Base-by-base conservation (phyloP, 805 yeast genomes). In the Yamadazyma ubonensis region DNA sequence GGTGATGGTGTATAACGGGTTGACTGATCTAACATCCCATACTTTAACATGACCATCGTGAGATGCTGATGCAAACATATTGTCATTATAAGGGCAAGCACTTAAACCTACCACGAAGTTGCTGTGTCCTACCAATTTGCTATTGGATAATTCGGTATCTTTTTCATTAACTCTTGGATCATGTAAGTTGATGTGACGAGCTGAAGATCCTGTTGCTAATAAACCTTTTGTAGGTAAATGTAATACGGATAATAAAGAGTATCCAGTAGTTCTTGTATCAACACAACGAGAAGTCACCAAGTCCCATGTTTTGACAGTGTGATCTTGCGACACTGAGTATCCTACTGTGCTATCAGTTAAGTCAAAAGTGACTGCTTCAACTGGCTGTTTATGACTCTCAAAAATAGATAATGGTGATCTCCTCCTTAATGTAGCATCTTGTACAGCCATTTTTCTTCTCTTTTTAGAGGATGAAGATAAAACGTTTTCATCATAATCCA, bases 241-340 rank as follows among this genome's bases (percentile, higher is more conserved):
- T 21, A 81, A 70, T 20, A 90, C 63, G 0, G 96, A 86, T 32
- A 90, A 72, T 47, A 93, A 71, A 8, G 98, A 83, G 61, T 78
- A 90, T 10, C 90, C 85, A 0, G 98, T 89, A 15, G 85, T 76
- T 62, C 85, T 83, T 3, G 97, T 86, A 58, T 89, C 96, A 20
- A 93, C 84, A 53, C 88, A 79, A 49, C 86, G 76, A 9, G 86
- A 71, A 2, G 97, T 90, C 12, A 87, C 85, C 53, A 93, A 70
- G 70, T 93, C 99, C 98, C 98, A 93, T 0, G 99, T 93, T 55
- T 86, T 85, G 48, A 93, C 80, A 0, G 96, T 80, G 59, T 93
- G 99, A 66, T 93, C 98, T 60, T 89, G 96, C 5, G 97, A 85
- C 2, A 86, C 96, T 0, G 98, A 88, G 63, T 93, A 91, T 8